Evolutionary conservation across 1,284 basidiomycete species (phyloP), one percentile per base, ranked within the genome.

Genomic region (Moniliophthora roreri): DNA sequence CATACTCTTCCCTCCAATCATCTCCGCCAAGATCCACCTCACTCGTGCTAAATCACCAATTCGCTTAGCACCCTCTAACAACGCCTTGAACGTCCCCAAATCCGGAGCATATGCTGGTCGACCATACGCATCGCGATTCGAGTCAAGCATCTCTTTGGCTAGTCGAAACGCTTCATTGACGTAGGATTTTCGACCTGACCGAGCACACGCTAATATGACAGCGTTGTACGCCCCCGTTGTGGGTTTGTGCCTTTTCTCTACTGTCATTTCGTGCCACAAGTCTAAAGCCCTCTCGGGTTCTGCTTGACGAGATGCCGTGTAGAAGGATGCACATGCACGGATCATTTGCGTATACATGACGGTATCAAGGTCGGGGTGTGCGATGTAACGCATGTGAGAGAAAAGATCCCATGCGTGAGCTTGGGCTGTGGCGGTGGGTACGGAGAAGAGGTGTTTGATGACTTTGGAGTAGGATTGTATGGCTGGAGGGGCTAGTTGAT

Each of bases 371-470:
- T 76, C 72, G 0, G 93, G 86, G 64, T 99, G 94, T 0, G 95
- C 93, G 5, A 91, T 88, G 51, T 98, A 91, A 50, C 97, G 91
- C 92, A 98, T 97, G 67, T 98, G 95, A 2, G 91, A 77, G 67
- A 94, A 98, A 21, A 98, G 78, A 63, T 98, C 93, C 93, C 93
- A 97, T 0, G 91, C 94, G 55, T 91, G 85, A 0, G 89, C 86
- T 38, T 80, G 79, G 2, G 79, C 79, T 15, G 79, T 52, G 21
- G 81, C 70, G 26, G 76, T 69, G 48, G 70, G 63, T 3, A 74
- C 70, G n/a, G 74, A 74, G 58, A 88, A 79, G 26, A 92, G 82
- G 20, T 78, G 66, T 1, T 74, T 73, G 51, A 92, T 88, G 38
- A 83, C 66, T 26, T 79, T 76, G 4, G 82, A 81, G 62, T 91